These are phyloP conservation scores for Garcileccinum viscosum DNA, from an alignment of 1,284 basidiomycete species.

Conservation along the genomic window DNA sequence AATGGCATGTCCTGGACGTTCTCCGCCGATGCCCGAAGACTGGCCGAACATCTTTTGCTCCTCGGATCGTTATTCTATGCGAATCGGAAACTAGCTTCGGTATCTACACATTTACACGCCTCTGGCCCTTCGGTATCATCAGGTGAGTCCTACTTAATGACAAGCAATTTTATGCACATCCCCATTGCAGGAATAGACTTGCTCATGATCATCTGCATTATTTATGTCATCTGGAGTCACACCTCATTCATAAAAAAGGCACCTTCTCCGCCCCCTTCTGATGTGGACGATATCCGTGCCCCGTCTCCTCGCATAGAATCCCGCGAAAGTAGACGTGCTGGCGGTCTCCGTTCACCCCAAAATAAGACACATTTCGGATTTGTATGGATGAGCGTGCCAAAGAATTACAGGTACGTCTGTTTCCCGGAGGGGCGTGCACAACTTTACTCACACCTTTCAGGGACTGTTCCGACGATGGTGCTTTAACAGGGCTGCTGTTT, in stretches of 20 bases:
- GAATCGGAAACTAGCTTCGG: slow-evolving; percentile 31
- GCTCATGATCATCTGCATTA: slow-evolving; percentile 60
- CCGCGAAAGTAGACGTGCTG: slow-evolving; percentile 51
- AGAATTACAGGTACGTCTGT: slow-evolving; percentile 73
- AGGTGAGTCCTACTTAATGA: slow-evolving; percentile 30
- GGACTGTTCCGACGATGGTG: slow-evolving; percentile 83
- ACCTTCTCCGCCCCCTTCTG: slow-evolving; percentile 24
- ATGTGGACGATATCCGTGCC: slow-evolving; percentile 32
- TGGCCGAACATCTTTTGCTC: slow-evolving; percentile 33
- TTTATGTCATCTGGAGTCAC: slow-evolving; percentile 72
- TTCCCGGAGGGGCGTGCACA: background rate
- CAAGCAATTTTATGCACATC: slow-evolving; percentile 11
- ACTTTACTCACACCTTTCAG: slow-evolving; percentile 46
- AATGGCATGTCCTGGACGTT: slow-evolving; percentile 27
- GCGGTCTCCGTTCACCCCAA: slow-evolving; percentile 31
- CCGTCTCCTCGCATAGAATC: slow-evolving; percentile 47
- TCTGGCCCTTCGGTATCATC: slow-evolving; percentile 22
- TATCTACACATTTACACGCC: slow-evolving; percentile 8
- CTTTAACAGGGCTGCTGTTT: slow-evolving; percentile 79
- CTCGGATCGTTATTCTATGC: slow-evolving; percentile 41
- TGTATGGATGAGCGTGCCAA: slow-evolving; percentile 89
- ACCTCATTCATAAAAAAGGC: slow-evolving; percentile 45
- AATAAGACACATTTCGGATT: slow-evolving; percentile 66
- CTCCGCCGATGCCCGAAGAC: slow-evolving; percentile 31
- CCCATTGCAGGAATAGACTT: slow-evolving; percentile 59